Evolutionary conservation across 2,329 filamentous ascomycete species (phyloP).

Genomic region (Ascochyta lentis): DNA sequence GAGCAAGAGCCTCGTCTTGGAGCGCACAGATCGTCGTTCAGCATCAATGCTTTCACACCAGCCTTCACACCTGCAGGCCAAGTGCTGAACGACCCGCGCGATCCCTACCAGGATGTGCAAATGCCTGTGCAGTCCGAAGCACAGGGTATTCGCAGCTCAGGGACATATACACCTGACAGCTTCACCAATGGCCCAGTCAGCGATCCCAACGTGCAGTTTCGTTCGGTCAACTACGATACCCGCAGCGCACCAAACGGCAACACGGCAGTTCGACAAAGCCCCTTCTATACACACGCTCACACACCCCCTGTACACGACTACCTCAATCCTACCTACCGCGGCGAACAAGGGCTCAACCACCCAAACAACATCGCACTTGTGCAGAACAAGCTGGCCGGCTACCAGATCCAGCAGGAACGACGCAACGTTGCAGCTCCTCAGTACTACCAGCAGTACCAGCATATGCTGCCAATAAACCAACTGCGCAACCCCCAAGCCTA

Average conservation of each 20-base stretch:
- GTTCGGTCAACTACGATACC: conserved; percentile 49
- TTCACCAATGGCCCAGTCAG: conserved; percentile 39
- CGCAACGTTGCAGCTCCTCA: conserved; percentile 42
- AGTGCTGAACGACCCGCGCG: conserved; percentile 32
- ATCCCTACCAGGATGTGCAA: conserved; percentile 35
- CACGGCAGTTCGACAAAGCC: conserved; percentile 53
- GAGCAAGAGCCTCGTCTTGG: conserved; percentile 43
- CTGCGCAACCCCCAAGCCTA: conserved; percentile 45
- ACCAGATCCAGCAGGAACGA: conserved; percentile 53
- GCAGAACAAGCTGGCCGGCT: conserved; percentile 58
- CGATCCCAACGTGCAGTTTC: conserved; percentile 48
- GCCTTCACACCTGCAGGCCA: conserved; percentile 31
- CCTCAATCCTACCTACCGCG: conserved; percentile 50
- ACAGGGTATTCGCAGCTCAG: conserved; percentile 25
- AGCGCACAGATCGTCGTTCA: conserved; percentile 43
- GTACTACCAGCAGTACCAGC: conserved; percentile 42
- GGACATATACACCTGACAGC: conserved; percentile 46
- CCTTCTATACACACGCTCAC: conserved; percentile 56
- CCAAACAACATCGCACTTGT: conserved; percentile 55
- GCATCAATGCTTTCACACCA: conserved; percentile 35
- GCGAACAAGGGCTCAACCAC: conserved; percentile 50
- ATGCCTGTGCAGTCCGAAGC: conserved; percentile 28
- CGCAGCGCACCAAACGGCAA: conserved; percentile 52
- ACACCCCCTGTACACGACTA: conserved; percentile 55
- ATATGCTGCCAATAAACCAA: conserved; percentile 46